Conservation (phyloP, 495 filamentous ascomycete species). For the Aspergillus mulundensis region DNA sequence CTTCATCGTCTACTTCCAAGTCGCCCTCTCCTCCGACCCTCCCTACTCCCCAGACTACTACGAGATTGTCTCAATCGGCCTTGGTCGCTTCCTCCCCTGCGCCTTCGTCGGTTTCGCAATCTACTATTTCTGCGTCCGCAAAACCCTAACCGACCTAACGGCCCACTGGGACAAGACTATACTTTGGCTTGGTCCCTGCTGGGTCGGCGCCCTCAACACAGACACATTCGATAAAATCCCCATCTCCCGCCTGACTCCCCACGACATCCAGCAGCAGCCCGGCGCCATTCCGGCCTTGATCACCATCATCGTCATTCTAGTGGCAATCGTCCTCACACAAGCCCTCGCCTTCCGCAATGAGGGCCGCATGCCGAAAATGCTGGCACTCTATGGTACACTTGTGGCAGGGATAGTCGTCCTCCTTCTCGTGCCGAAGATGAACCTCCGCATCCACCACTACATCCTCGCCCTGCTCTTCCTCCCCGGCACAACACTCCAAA, state of each 20-base stretch:
- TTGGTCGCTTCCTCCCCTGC: constrained; percentile 71
- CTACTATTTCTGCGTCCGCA: constrained; percentile 55
- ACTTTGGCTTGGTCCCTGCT: constrained; percentile 69
- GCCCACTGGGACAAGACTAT: constrained; percentile 71
- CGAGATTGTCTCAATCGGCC: constrained; percentile 56
- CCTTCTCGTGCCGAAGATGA: constrained; percentile 53
- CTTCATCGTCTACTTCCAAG: constrained; percentile 67
- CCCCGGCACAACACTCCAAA: constrained; percentile 55
- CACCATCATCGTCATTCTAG: constrained; percentile 54
- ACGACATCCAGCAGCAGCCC: constrained; percentile 71
- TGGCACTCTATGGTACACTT: constrained; percentile 62
- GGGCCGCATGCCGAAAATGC: constrained; percentile 56
- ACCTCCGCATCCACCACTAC: constrained; percentile 63
- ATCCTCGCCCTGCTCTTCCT: constrained; percentile 57
- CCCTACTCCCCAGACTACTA: constrained; percentile 47
- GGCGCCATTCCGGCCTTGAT: constrained; percentile 65
- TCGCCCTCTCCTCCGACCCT: constrained; percentile 69
- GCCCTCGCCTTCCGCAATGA: constrained; percentile 64
- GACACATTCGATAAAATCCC: constrained; percentile 75
- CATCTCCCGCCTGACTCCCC: constrained; percentile 66
- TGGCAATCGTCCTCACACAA: constrained; percentile 53
- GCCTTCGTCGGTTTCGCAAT: constrained; percentile 66
- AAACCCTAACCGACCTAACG: constrained; percentile 50
- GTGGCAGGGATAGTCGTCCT: constrained; percentile 39
- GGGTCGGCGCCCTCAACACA: constrained; percentile 73